phyloP scores from a whole-genome alignment of 441 rosid species.

The Isatis lusitanica region DNA sequence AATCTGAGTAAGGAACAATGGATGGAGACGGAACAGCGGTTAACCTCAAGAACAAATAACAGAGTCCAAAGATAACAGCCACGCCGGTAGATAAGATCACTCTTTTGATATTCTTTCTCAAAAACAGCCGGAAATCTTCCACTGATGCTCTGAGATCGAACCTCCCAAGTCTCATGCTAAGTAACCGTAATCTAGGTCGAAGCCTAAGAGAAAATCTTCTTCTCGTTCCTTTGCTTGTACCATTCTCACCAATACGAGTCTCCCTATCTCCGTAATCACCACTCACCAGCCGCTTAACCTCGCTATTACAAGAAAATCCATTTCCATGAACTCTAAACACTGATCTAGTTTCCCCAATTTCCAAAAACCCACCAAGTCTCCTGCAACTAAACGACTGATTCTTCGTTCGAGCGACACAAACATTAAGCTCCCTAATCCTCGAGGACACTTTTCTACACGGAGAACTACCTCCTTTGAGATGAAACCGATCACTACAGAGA shows the following conservation, averaged over 20 bases:
- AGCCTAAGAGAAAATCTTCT: conserved; percentile 65
- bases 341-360: conserved; percentile 32
- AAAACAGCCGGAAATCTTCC: conserved; percentile 48
- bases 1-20: conserved; percentile 80
- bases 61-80: conserved; percentile 58
- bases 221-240: conserved; percentile 36
- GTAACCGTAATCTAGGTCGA: conserved; percentile 68
- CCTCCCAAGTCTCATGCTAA: conserved; percentile 53
- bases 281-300: conserved; percentile 41
- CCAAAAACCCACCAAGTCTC: conserved; percentile 42
- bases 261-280: conserved; percentile 42
- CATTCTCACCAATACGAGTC: conserved; percentile 39
- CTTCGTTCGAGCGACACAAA: conserved; percentile 36
- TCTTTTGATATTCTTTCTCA: conserved; percentile 59
- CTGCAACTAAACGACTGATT: conserved; percentile 36
- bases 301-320: conserved; percentile 45
- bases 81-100: conserved; percentile 51
- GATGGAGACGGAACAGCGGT: conserved; percentile 70
- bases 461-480: conserved; percentile 30
- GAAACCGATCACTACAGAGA: conserved; percentile 58
- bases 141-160: conserved; percentile 53
- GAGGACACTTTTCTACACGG: conserved; percentile 38
- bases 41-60: conserved; percentile 68
- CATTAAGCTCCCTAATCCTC: conserved; percentile 27
- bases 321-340: conserved; percentile 37